phyloP scores from a whole-genome alignment of 805 yeast genomes.

The Pichia deserticola region DNA sequence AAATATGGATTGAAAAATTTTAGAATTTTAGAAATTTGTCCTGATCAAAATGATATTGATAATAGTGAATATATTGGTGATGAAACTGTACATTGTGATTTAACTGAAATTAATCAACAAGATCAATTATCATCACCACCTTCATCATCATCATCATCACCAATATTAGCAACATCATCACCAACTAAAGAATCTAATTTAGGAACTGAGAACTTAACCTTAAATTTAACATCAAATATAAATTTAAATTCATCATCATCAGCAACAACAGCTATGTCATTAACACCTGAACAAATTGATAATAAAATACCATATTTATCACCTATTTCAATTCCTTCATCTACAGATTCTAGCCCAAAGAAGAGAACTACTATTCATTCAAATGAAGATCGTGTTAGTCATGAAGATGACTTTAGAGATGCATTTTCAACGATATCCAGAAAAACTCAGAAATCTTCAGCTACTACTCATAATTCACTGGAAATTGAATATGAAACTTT shows the following conservation, averaged over 20 bases:
- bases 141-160: not conserved
- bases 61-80: not conserved
- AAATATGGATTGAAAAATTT: constrained; percentile 1
- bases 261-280: not conserved
- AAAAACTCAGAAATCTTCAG: not conserved
- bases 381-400: not conserved
- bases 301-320: not conserved
- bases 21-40: not conserved
- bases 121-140: not conserved
- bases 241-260: not conserved
- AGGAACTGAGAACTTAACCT: too few relatives aligned
- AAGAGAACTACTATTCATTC: constrained; percentile 1
- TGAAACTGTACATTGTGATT: not conserved
- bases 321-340: not conserved
- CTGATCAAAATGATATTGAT: not conserved
- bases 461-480: not conserved
- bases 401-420: not conserved
- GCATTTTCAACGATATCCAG: not conserved
- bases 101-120: not conserved
- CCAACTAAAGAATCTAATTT: too few relatives aligned
- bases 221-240: too few relatives aligned
- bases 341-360: not conserved
- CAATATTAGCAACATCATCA: not conserved
- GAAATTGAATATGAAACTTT: constrained; percentile 8
- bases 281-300: not conserved